Evolutionary conservation across 2,329 filamentous ascomycete genomes (phyloP).

Genomic region (Zymoseptoria passerinii): DNA sequence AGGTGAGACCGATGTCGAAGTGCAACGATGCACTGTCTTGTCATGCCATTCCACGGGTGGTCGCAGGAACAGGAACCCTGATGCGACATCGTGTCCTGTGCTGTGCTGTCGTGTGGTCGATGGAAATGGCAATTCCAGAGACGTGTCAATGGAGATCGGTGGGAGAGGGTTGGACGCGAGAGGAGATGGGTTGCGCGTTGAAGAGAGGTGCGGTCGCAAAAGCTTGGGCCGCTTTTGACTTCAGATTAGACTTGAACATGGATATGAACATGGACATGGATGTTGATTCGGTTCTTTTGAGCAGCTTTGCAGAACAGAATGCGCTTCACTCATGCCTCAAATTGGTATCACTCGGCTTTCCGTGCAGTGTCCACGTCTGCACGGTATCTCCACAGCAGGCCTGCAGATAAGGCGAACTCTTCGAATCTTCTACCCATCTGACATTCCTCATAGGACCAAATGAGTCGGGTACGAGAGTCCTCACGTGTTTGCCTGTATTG

Average conservation of each 20-base stretch:
- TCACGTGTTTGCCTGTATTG: background rate
- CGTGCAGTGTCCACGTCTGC: background rate
- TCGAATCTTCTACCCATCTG: background rate
- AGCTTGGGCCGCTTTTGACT: background rate
- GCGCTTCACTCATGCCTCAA: no score
- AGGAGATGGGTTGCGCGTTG: no score
- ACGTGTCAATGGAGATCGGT: no score
- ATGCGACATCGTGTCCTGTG: no score
- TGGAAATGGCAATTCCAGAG: no score
- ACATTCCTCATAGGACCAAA: background rate
- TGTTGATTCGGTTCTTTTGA: background rate
- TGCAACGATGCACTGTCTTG: background rate
- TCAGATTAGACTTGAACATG: background rate
- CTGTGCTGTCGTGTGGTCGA: no score
- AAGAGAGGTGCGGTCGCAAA: background rate
- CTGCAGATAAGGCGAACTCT: background rate
- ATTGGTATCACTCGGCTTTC: no score
- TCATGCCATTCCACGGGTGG: background rate
- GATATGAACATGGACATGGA: background rate
- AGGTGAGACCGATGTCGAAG: background rate
- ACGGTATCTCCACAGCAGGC: background rate
- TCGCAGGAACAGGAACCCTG: background rate
- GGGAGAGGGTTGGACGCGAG: no score
- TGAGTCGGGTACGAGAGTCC: background rate
- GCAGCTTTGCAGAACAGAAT: no score